Percentiles rank a stretch among this genome's conserved stretches.
These are phyloP conservation scores for Meripilus lineatus DNA, from an alignment of 1,284 basidiomycete species.

Conservation along the genomic window DNA sequence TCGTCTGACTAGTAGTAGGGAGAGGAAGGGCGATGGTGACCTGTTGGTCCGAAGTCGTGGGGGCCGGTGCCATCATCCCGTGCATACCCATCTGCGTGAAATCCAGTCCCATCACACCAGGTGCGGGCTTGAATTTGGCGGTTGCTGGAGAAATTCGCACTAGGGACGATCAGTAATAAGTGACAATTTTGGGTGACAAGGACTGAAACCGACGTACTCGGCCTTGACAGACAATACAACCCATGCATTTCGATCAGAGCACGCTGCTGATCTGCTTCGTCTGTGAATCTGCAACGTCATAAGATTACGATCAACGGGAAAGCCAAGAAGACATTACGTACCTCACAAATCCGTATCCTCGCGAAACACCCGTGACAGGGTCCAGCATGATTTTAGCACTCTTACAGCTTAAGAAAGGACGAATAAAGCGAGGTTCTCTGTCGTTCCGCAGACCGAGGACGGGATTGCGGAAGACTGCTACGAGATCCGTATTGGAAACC, in stretches of 20 bases:
- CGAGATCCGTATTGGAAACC: conserved; percentile 85
- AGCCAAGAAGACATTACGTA: conserved; percentile 26
- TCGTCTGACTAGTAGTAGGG: conserved; percentile 38
- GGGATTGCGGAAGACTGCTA: conserved; percentile 83
- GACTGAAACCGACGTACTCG: conserved; percentile 50
- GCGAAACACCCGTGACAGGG: conserved; percentile 81
- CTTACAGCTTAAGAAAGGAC: conserved; percentile 83
- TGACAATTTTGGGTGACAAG: neutral
- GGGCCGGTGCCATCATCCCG: conserved; percentile 4
- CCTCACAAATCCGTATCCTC: conserved; percentile 89
- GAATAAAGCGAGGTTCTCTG: conserved; percentile 78
- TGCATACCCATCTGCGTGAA: conserved; percentile 46
- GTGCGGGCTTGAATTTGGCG: conserved; percentile 72
- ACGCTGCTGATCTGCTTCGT: conserved; percentile 82
- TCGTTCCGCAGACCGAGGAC: conserved; percentile 76
- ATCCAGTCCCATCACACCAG: conserved; percentile 38
- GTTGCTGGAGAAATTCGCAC: conserved; percentile 90
- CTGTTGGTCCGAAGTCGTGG: conserved; percentile 12
- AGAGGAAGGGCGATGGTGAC: conserved; percentile 45
- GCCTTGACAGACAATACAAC: conserved; percentile 78
- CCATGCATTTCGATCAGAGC: conserved; percentile 89
- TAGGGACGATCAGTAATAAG: conserved; percentile 27
- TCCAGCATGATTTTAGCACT: conserved; percentile 94
- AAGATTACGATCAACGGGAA: conserved; percentile 2
- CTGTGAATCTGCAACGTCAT: conserved; percentile 59